These are phyloP conservation scores for Kalanchoe fedtschenkoi DNA, from an alignment of 164 flowering plant species.

Conservation along the genomic window DNA sequence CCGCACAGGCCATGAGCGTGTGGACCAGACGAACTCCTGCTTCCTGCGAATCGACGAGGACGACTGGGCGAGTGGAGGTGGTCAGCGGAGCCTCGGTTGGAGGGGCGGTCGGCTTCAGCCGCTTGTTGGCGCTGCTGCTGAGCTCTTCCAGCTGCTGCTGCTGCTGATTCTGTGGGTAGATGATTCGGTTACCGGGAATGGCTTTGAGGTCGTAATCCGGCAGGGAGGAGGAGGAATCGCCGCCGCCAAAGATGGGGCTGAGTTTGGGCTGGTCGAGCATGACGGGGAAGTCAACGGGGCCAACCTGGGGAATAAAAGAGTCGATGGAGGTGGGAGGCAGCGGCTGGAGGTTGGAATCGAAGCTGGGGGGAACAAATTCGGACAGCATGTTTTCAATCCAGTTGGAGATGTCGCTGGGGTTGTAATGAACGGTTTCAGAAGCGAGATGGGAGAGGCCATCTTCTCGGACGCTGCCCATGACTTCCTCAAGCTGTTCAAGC, in stretches of 20 bases:
- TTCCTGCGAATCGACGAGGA: slow-evolving; percentile 53
- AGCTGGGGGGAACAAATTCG: slow-evolving; percentile 27
- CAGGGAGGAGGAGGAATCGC: slow-evolving; percentile 10
- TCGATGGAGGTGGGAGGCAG: slow-evolving; percentile 6
- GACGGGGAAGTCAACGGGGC: slow-evolving; percentile 26
- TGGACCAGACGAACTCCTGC: slow-evolving; percentile 51
- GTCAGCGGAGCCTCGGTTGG: slow-evolving; percentile 10
- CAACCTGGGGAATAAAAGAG: slow-evolving; percentile 14
- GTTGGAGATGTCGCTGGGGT: slow-evolving; percentile 59
- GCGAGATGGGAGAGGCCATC: slow-evolving; percentile 46
- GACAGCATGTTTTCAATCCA: slow-evolving; percentile 63
- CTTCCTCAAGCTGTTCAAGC: slow-evolving; percentile 66
- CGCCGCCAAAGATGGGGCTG: not conserved
- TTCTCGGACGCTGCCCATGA: slow-evolving; percentile 31
- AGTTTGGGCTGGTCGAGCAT: slow-evolving; percentile 6
- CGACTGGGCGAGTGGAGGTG: slow-evolving; percentile 16
- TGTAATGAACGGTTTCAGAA: slow-evolving; percentile 63
- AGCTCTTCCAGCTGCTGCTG: not conserved
- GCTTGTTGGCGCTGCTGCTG: slow-evolving; percentile 12
- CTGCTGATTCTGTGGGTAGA: slow-evolving; percentile 1
- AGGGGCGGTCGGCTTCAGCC: slow-evolving; percentile 14
- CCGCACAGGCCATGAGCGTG: slow-evolving; percentile 52
- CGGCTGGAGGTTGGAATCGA: not conserved
- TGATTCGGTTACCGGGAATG: slow-evolving; percentile 49
- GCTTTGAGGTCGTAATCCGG: slow-evolving; percentile 48